Evolutionary conservation across 352 stramenopile genomes (phyloP).

Genomic region (Phytophthora parvispora): DNA sequence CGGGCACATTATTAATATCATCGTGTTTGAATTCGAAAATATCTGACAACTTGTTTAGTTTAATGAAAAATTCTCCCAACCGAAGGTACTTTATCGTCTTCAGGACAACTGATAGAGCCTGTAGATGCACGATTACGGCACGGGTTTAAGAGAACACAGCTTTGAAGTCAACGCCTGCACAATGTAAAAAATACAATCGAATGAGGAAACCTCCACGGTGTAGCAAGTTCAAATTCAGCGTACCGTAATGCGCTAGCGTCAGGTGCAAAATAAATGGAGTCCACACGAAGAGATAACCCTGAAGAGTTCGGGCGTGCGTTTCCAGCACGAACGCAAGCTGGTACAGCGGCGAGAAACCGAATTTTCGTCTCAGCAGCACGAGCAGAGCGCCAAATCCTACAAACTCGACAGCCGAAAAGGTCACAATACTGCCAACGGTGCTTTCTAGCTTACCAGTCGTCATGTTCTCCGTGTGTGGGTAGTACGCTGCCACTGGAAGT

Average conservation of each 20-base stretch:
- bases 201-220: no score
- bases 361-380: slow-evolving; percentile 14
- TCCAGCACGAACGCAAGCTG: slow-evolving; percentile 51
- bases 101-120: no score
- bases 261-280: slow-evolving; percentile 33
- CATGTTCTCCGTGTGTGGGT: slow-evolving; percentile 12
- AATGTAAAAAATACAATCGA: no score
- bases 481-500: slow-evolving; percentile 34
- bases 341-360: slow-evolving; percentile 33
- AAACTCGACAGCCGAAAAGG: slow-evolving; percentile 10
- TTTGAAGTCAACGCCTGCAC: no score
- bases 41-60: no score
- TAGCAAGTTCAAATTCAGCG: no score
- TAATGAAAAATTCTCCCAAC: no score
- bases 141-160: no score
- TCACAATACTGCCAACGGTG: not conserved
- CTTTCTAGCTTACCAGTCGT: not conserved
- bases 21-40: no score
- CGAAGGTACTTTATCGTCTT: no score
- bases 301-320: slow-evolving; percentile 25
- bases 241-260: slow-evolving; percentile 24
- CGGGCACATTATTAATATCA: no score
- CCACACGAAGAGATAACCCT: slow-evolving; percentile 36
- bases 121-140: no score
- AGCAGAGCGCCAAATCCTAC: slow-evolving; percentile 2